Base-by-base conservation (phyloP, 169 alveolate species). In the Plasmodium coatneyi region DNA sequence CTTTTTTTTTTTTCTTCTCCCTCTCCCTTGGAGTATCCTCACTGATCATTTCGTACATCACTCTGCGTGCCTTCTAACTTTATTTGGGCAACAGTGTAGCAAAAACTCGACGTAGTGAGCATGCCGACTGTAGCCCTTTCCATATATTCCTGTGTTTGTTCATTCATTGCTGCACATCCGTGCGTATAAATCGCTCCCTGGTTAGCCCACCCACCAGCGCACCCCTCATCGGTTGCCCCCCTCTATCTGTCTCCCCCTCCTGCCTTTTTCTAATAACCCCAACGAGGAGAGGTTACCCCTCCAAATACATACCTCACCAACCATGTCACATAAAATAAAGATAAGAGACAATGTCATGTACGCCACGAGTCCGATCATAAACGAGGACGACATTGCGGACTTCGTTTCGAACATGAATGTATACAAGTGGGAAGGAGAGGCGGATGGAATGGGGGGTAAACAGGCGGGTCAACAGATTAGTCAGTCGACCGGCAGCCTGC, bases 341-440 rank as follows among this genome's bases (percentile, higher is more conserved):
- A 39, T 84, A 74, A 30, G 70, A 25, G 60, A 84, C 30, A 54
- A 25, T 28, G 41, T 84, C 16, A 49, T 84, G 22, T 84, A 74
- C 36, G 76, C 92, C 34, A 49, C 92, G 10, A 84, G 41, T 25
- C 80, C 84, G 25, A 49, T 84, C 39, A 14, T 84, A 74, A 84
- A 74, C 46, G 84, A 84, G 79, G 92, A 84, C 60, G 84, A 84
- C 16, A 84, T 84, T 16, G 92, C 92, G 5, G 92, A 84, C 70
- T 84, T 84, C 79, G 92, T 84, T 34, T 84, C 92, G 22, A 32
- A 49, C 3, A 60, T 84, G 81, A 84, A 84, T 54, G 41, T n/a
- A 4, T 54, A 74, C 25, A 84, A 76, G 3, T 25, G 49, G 25
- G 34, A 30, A 19, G 71, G 25, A 49, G 36, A 49, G 25, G 9